phyloP scores from a whole-genome alignment of 1,284 basidiomycete species.

The Austropuccinia psidii region DNA sequence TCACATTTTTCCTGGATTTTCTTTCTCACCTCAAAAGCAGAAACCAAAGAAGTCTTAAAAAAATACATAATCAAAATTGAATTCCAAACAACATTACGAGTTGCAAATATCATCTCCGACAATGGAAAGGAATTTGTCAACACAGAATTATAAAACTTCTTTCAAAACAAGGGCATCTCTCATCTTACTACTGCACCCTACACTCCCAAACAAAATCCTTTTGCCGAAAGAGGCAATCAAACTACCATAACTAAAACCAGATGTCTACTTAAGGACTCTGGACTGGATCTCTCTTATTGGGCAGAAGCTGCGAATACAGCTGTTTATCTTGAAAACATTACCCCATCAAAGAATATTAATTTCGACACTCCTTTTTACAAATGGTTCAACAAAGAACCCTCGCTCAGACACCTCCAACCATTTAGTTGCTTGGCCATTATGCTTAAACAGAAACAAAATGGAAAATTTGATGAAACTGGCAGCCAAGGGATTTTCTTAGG shows the following conservation, averaged over 20 bases:
- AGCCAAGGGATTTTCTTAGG: not conserved
- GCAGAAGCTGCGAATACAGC: too few species aligned
- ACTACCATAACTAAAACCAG: constrained; percentile 43
- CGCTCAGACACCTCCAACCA: not conserved
- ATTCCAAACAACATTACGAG: not conserved
- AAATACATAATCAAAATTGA: not conserved
- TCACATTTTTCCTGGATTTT: constrained; percentile 5
- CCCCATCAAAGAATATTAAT: not conserved
- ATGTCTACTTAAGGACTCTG: constrained; percentile 43
- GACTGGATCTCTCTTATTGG: constrained; percentile 47
- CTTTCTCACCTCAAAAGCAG: not conserved
- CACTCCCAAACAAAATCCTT: constrained; percentile 44
- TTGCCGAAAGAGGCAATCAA: constrained; percentile 43
- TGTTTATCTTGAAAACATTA: not conserved
- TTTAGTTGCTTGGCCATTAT: not conserved
- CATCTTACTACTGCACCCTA: constrained; percentile 11
- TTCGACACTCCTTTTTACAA: not conserved
- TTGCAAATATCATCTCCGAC: not conserved
- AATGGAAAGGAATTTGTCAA: not conserved
- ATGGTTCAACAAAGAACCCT: not conserved
- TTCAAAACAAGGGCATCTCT: not conserved
- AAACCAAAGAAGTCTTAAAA: not conserved
- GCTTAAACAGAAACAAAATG: not conserved
- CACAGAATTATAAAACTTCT: not conserved
- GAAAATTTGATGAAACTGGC: not conserved